phyloP scores from a whole-genome alignment of 2,329 filamentous ascomycete species.

The Trichoderma pleuroti region DNA sequence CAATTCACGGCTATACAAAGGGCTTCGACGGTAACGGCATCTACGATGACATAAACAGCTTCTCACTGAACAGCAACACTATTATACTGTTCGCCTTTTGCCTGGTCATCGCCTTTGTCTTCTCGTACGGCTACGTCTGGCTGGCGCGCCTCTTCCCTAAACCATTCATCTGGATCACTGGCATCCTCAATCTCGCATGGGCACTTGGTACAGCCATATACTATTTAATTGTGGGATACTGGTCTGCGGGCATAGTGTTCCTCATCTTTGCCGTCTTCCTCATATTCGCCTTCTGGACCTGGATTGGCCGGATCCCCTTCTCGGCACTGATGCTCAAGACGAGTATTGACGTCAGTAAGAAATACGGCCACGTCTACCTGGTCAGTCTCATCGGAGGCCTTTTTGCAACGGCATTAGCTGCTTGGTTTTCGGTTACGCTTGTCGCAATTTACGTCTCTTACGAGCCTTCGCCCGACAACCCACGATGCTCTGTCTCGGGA shows the following conservation, averaged over 20 bases:
- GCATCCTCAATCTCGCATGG: constrained; percentile 80
- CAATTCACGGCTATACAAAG: constrained; percentile 68
- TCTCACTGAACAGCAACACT: constrained; percentile 74
- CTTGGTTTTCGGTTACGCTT: constrained; percentile 83
- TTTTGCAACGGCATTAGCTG: constrained; percentile 69
- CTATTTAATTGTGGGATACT: constrained; percentile 74
- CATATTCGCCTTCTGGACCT: constrained; percentile 63
- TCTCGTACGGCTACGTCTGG: constrained; percentile 76
- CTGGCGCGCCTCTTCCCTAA: constrained; percentile 76
- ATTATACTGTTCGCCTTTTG: constrained; percentile 81
- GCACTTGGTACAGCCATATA: constrained; percentile 84
- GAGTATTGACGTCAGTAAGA: constrained; percentile 78
- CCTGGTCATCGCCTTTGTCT: constrained; percentile 66
- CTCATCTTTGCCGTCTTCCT: constrained; percentile 57
- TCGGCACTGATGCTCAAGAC: constrained; percentile 86
- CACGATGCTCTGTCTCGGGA: constrained; percentile 43
- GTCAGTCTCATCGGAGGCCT: constrained; percentile 83
- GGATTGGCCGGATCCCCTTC: constrained; percentile 89
- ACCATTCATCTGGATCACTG: constrained; percentile 88
- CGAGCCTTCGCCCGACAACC: constrained; percentile 57
- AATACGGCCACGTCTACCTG: constrained; percentile 79
- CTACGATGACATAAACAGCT: constrained; percentile 64
- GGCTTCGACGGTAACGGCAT: constrained; percentile 67
- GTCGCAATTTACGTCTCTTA: constrained; percentile 85
- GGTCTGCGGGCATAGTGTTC: constrained; percentile 82